Conservation (phyloP, 2,329 filamentous ascomycete genomes). For the Parasarocladium wereldwijsianum region DNA sequence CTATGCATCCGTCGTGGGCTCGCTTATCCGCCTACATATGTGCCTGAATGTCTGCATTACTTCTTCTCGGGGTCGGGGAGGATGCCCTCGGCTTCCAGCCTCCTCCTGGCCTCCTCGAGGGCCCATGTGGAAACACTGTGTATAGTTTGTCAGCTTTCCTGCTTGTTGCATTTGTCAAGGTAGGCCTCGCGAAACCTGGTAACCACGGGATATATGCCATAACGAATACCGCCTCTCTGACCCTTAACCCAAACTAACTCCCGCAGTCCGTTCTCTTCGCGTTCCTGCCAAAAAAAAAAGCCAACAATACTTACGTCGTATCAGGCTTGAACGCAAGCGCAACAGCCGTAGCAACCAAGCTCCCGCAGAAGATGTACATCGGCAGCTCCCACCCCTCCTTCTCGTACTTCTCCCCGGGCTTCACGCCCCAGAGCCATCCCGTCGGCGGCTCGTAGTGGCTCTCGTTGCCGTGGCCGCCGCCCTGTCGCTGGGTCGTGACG, state of each 20-base stretch:
- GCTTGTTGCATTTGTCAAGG: too few species aligned
- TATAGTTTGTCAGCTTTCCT: too few species aligned
- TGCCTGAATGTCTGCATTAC: slow-evolving; percentile 12
- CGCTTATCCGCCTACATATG: slow-evolving; percentile 5
- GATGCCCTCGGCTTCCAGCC: slow-evolving; percentile 92
- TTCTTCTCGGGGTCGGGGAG: slow-evolving; percentile 65
- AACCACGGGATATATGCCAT: slow-evolving; percentile 8
- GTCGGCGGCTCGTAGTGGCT: slow-evolving; percentile 77
- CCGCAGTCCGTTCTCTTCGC: not conserved
- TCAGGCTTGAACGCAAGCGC: slow-evolving; percentile 96
- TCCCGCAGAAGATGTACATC: slow-evolving; percentile 74
- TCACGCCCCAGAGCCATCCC: slow-evolving; percentile 88
- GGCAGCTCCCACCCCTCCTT: slow-evolving; percentile 92
- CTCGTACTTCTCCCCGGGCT: slow-evolving; percentile 89
- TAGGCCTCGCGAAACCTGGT: slow-evolving; percentile 10
- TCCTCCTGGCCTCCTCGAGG: slow-evolving; percentile 85
- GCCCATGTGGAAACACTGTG: slow-evolving; percentile 97
- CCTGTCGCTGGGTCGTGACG: slow-evolving; percentile 25
- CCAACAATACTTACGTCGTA: slow-evolving; percentile 67
- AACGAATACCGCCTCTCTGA: too few species aligned
- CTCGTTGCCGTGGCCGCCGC: slow-evolving; percentile 35
- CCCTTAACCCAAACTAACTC: too few species aligned
- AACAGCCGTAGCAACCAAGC: slow-evolving; percentile 56
- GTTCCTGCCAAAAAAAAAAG: slow-evolving; percentile 3
- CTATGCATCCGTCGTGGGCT: too few species aligned